Conservation (phyloP, 2,329 filamentous ascomycete genomes). For the Colletotrichum sojae region DNA sequence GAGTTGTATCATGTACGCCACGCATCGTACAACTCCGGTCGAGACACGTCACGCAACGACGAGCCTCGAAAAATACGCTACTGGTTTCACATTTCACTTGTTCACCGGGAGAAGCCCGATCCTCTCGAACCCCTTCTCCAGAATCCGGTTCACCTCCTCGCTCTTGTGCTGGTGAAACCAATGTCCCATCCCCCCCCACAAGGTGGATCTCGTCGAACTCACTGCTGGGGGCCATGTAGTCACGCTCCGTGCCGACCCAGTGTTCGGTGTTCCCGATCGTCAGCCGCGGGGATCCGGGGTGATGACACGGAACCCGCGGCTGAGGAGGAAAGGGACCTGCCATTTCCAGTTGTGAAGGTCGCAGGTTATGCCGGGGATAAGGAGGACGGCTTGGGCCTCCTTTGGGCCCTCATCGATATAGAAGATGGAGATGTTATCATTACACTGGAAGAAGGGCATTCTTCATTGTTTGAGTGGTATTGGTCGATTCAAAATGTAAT, state of each 20-base stretch:
- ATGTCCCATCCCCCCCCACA: conserved; percentile 5
- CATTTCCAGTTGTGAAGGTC: conserved; percentile 30
- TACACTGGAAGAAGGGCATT: conserved; percentile 26
- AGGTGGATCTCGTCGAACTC: conserved; percentile 15
- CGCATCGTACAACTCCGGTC: too few species aligned
- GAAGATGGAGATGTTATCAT: conserved; percentile 26
- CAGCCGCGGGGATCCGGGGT: conserved; percentile 15
- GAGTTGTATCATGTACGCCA: too few species aligned
- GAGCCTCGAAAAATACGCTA: too few species aligned
- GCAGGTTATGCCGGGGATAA: conserved; percentile 21
- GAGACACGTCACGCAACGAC: too few species aligned
- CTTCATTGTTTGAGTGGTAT: neutral
- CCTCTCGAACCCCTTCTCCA: conserved; percentile 9
- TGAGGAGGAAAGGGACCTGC: conserved; percentile 24
- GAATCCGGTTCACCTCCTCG: conserved; percentile 9
- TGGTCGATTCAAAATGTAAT: neutral
- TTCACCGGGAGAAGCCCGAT: neutral
- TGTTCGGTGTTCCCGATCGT: conserved; percentile 18
- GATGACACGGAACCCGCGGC: conserved; percentile 22
- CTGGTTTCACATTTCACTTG: neutral
- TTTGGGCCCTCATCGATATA: conserved; percentile 25
- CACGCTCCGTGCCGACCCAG: conserved; percentile 13
- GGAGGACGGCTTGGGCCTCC: neutral
- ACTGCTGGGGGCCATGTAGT: conserved; percentile 12
- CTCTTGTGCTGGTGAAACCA: conserved; percentile 21